These are phyloP conservation scores for Syzygium syzygioides DNA, from an alignment of 441 rosid genomes.

Conservation along the genomic window DNA sequence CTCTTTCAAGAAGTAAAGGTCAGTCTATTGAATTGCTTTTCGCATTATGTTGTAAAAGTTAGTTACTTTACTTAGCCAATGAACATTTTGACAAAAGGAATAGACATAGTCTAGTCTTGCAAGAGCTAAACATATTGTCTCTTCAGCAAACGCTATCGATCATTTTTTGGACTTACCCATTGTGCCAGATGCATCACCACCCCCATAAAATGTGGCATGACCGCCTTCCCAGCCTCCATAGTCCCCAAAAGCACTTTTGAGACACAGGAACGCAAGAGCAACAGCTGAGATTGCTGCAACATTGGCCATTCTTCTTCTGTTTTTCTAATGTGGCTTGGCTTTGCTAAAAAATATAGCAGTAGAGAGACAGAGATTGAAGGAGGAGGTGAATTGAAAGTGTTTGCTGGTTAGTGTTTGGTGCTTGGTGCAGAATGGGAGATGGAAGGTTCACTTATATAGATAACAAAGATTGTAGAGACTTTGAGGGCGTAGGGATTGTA, in stretches of 20 bases:
- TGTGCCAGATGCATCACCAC: slow-evolving; percentile 90
- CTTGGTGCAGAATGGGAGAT: slow-evolving; percentile 20
- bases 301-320: slow-evolving; percentile 18
- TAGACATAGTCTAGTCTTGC: not conserved
- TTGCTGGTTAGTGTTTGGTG: slow-evolving; percentile 11
- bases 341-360: not conserved
- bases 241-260: slow-evolving; percentile 36
- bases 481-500: slow-evolving; percentile 13
- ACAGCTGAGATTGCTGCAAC: slow-evolving; percentile 13
- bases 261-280: slow-evolving; percentile 26
- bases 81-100: not conserved
- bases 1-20: not conserved
- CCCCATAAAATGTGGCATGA: slow-evolving; percentile 92
- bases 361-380: not conserved
- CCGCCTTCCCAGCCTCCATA: slow-evolving; percentile 72
- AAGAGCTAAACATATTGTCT: not conserved
- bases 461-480: not conserved
- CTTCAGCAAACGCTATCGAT: not conserved
- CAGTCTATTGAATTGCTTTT: not conserved
- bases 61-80: not conserved
- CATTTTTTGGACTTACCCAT: slow-evolving; percentile 50
- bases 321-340: not conserved
- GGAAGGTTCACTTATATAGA: not conserved
- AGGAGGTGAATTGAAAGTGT: not conserved
- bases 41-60: not conserved